Percentiles rank a stretch among this genome's conserved stretches.
Conservation (phyloP, 305 asterid species). For the Rubia peregrina region DNA sequence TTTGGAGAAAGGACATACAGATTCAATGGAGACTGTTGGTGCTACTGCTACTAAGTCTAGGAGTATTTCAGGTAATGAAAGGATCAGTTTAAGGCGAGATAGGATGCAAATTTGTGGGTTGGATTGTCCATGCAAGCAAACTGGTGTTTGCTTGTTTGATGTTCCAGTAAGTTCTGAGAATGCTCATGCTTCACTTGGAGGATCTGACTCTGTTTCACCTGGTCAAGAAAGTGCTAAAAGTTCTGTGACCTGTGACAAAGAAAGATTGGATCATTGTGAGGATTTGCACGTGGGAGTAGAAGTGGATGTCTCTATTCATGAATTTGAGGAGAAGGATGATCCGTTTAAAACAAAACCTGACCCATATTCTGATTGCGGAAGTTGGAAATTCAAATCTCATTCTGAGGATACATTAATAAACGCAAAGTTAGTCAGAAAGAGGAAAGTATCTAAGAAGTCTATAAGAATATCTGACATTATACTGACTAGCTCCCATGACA, state of each 20-base stretch:
- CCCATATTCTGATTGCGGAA: constrained; percentile 11
- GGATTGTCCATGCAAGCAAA: constrained; percentile 37
- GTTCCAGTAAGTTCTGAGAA: constrained; percentile 54
- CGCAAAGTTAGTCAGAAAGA: constrained; percentile 16
- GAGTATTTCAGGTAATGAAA: constrained; percentile 40
- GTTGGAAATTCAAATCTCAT: neutral
- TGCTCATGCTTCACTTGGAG: constrained; percentile 33
- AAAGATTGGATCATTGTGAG: constrained; percentile 32
- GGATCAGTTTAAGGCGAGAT: constrained; percentile 24
- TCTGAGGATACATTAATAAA: constrained; percentile 12
- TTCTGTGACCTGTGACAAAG: constrained; percentile 33
- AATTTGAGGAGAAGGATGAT: constrained; percentile 12
- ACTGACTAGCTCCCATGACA: constrained; percentile 29
- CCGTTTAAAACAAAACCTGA: constrained; percentile 6
- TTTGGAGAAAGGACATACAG: constrained; percentile 19
- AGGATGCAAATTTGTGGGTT: constrained; percentile 35
- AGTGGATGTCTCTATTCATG: constrained; percentile 10
- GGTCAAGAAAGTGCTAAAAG: constrained; percentile 42
- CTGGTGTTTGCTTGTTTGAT: constrained; percentile 43
- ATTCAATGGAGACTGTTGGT: constrained; percentile 17
- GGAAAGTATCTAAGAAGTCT: constrained; percentile 53
- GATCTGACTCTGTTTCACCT: constrained; percentile 31
- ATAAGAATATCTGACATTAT: constrained; percentile 62
- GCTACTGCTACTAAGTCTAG: constrained; percentile 37
- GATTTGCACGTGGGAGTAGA: constrained; percentile 16